Evolutionary conservation across 108 stramenopile genomes (phyloP).

Genomic region (Pseudonitzschia multiseries): DNA sequence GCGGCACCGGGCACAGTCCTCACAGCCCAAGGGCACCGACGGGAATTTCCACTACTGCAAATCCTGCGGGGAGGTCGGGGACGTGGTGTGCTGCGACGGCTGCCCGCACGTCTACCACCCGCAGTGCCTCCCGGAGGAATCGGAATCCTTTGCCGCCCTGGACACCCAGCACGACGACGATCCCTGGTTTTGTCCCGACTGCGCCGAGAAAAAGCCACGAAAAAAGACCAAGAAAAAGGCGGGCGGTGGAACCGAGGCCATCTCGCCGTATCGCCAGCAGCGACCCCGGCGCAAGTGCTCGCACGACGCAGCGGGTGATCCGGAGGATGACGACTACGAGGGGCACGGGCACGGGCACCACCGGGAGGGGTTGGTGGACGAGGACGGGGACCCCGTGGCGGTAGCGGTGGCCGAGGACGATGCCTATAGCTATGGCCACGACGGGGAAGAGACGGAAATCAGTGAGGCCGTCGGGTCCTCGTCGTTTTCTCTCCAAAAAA

Average conservation of each 20-base stretch:
- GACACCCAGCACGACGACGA: slow-evolving; percentile 72
- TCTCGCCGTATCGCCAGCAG: slow-evolving; percentile 4
- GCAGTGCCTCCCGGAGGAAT: slow-evolving; percentile 50
- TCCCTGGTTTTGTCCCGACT: slow-evolving; percentile 85
- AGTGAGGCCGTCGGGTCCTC: neutral
- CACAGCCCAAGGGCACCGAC: slow-evolving; percentile 47
- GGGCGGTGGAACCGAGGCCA: neutral
- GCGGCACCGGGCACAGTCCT: neutral
- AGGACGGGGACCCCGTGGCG: slow-evolving; percentile 4
- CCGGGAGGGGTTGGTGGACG: neutral
- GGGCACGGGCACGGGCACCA: neutral
- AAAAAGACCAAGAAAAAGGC: slow-evolving; percentile 6
- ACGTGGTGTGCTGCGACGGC: slow-evolving; percentile 86
- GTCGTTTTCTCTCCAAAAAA: slow-evolving; percentile 1
- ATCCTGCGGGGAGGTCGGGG: slow-evolving; percentile 65
- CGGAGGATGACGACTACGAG: neutral
- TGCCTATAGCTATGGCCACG: too few species aligned
- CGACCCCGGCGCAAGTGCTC: slow-evolving; percentile 13
- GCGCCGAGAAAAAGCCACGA: slow-evolving; percentile 32
- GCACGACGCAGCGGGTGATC: neutral
- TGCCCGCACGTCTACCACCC: slow-evolving; percentile 81
- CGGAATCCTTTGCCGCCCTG: slow-evolving; percentile 37
- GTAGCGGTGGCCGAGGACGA: slow-evolving; percentile 1
- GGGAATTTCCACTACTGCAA: slow-evolving; percentile 77
- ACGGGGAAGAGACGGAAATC: neutral